A percentile compares a stretch with the other conserved stretches of the same genome.
Conservation (phyloP, 2,329 filamentous ascomycete species). For the Cladophialophora yegresii region DNA sequence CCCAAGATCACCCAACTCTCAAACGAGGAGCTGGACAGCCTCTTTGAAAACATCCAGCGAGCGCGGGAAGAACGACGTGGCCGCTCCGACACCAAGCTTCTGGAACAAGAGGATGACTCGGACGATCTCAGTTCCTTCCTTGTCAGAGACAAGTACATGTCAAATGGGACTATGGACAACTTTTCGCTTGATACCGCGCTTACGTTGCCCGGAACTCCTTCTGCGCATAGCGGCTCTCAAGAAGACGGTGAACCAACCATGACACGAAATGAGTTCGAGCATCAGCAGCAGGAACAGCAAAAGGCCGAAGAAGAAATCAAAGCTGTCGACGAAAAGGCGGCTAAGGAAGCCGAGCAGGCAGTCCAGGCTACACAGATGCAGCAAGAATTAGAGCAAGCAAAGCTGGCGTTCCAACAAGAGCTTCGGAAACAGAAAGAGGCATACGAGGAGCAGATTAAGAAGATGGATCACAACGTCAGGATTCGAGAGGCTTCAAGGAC, state of each 20-base stretch:
- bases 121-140: constrained; percentile 89
- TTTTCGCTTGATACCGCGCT: constrained; percentile 92
- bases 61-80: constrained; percentile 82
- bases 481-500: constrained; percentile 54
- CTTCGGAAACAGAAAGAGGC: constrained; percentile 78
- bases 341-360: constrained; percentile 70
- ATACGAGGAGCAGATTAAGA: constrained; percentile 81
- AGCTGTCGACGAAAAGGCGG: constrained; percentile 70
- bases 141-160: constrained; percentile 90
- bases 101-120: constrained; percentile 72
- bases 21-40: constrained; percentile 88
- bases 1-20: constrained; percentile 87
- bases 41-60: constrained; percentile 92
- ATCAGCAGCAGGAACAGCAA: constrained; percentile 86
- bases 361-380: constrained; percentile 81
- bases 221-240: constrained; percentile 62
- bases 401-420: constrained; percentile 85
- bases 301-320: constrained; percentile 73
- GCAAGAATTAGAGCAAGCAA: constrained; percentile 72
- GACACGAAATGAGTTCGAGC: constrained; percentile 73
- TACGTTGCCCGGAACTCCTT: constrained; percentile 89
- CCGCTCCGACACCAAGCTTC: constrained; percentile 56
- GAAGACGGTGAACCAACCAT: constrained; percentile 56
- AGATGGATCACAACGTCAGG: constrained; percentile 59
- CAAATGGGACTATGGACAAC: constrained; percentile 90